Evolutionary conservation across 805 yeast species (phyloP).

Genomic region (Cyberlindnera maclurae): DNA sequence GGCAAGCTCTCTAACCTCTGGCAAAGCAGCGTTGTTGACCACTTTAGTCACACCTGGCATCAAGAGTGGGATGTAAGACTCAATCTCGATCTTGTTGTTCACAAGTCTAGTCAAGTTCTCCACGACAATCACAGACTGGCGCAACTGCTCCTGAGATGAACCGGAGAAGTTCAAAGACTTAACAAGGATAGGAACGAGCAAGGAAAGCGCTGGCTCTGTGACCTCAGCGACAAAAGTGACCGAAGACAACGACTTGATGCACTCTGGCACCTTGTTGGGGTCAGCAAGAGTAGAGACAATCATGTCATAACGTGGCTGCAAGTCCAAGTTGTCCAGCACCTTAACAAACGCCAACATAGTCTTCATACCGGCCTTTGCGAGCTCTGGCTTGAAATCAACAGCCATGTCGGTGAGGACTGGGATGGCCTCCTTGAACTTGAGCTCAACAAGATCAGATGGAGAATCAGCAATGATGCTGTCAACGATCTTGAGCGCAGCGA

Average conservation of each 20-base stretch:
- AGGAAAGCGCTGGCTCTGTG: conserved; percentile 88
- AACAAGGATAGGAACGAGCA: conserved; percentile 86
- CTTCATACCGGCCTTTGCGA: conserved; percentile 76
- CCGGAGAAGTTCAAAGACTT: conserved; percentile 79
- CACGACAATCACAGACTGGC: conserved; percentile 93
- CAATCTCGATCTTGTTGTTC: conserved; percentile 88
- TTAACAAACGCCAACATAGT: conserved; percentile 66
- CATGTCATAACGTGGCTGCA: conserved; percentile 74
- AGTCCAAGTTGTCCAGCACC: conserved; percentile 87
- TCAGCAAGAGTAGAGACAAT: conserved; percentile 87
- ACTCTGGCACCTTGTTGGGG: conserved; percentile 81
- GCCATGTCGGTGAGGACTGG: conserved; percentile 86
- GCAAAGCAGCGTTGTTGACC: conserved; percentile 82
- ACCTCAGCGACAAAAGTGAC: conserved; percentile 98
- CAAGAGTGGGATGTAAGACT: conserved; percentile 74
- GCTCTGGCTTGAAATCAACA: conserved; percentile 94
- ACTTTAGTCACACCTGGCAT: conserved; percentile 91
- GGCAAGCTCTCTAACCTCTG: conserved; percentile 94
- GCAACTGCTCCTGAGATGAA: conserved; percentile 89
- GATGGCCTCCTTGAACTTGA: conserved; percentile 67
- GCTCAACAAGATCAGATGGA: conserved; percentile 80
- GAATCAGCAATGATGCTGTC: conserved; percentile 73
- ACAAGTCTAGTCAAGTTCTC: conserved; percentile 95
- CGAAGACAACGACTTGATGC: conserved; percentile 82
- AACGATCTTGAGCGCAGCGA: conserved; percentile 67